Base-by-base conservation (phyloP, 176 grass and related monocot genomes). In the Carex pumila region DNA sequence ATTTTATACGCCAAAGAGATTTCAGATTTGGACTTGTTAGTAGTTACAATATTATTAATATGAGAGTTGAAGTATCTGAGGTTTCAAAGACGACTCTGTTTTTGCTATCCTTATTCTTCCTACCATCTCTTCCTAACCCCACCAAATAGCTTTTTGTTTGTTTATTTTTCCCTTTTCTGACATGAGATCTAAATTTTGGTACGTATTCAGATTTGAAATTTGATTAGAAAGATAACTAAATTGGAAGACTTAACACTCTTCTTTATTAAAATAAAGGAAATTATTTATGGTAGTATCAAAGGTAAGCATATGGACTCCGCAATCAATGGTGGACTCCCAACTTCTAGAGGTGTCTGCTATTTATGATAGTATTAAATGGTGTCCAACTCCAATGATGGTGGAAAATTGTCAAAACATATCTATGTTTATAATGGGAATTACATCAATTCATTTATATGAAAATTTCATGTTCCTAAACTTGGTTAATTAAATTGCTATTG, bases 81-180 rank as follows among this genome's bases (percentile, higher is more conserved):
- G 3, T 10, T 47, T 25, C 9, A 73, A 73, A 45, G 70, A 73
- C 13, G 18, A 73, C 11, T 41, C 32, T 36, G 4, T 17, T 66
- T 29, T 65, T 82, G 29, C 19, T 50, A 30, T 61, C 61, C 59
- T 45, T 47, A 39, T 64, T 22, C n/a, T 64, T 81, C 36, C 22
- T 65, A 66, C 80, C 61, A 66, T 82, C 37, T 64, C 80, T 64
- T 82, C 80, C 80, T 82, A 82, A 82, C 36, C 80, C 56, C 41
- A 82, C 34, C 80, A 67, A 63, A 39, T 21, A 66, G 19, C 19
- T 65, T 64, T 43, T 65, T 67, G 6, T 82, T 65, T 63, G 5
- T 30, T 65, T 65, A 1, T 2, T 12, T 72, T 49, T 22, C 53
- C 71, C 12, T 50, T 29, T 75, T 49, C 8, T 21, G 68, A 7